Evolutionary conservation across 192 early-diverging fungal species (phyloP).

Genomic region (Podila minutissima): DNA sequence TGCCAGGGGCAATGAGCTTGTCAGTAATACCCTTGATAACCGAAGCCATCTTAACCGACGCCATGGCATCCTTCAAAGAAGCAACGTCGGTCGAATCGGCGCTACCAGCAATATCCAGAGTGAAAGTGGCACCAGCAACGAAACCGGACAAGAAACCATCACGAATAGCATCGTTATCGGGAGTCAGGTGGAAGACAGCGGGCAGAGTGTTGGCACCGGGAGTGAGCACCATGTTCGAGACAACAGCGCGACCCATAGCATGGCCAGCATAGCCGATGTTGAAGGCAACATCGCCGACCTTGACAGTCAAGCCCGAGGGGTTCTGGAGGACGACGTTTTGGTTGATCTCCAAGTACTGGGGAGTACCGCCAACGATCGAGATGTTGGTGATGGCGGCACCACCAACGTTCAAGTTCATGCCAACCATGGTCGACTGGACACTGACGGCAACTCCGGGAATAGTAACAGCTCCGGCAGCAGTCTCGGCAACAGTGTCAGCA

Average conservation of each 20-base stretch:
- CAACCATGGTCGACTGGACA: conserved; percentile 57
- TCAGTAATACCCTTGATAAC: conserved; percentile 56
- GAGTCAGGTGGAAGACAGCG: conserved; percentile 54
- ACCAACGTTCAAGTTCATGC: conserved; percentile 63
- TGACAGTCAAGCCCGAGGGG: conserved; percentile 63
- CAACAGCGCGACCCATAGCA: conserved; percentile 53
- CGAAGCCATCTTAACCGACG: conserved; percentile 54
- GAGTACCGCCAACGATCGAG: conserved; percentile 61
- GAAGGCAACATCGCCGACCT: conserved; percentile 57
- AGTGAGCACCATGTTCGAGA: conserved; percentile 52
- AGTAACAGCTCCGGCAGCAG: conserved; percentile 64
- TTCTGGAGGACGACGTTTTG: conserved; percentile 57
- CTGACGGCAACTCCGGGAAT: conserved; percentile 62
- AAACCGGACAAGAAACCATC: conserved; percentile 58
- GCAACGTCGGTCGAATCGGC: conserved; percentile 52
- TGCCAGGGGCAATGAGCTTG: conserved; percentile 44
- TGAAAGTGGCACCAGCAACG: conserved; percentile 46
- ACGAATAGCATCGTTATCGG: conserved; percentile 19
- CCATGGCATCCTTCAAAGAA: conserved; percentile 57
- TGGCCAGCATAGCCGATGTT: conserved; percentile 45
- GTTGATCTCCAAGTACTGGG: conserved; percentile 54
- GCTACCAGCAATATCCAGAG: conserved; percentile 54
- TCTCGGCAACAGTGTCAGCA: conserved; percentile 62
- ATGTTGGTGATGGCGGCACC: conserved; percentile 60
- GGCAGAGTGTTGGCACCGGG: conserved; percentile 60